Percentiles rank a stretch among this genome's conserved stretches.
phyloP scores from a whole-genome alignment of 2,329 filamentous ascomycete species.

The Septoria linicola region DNA sequence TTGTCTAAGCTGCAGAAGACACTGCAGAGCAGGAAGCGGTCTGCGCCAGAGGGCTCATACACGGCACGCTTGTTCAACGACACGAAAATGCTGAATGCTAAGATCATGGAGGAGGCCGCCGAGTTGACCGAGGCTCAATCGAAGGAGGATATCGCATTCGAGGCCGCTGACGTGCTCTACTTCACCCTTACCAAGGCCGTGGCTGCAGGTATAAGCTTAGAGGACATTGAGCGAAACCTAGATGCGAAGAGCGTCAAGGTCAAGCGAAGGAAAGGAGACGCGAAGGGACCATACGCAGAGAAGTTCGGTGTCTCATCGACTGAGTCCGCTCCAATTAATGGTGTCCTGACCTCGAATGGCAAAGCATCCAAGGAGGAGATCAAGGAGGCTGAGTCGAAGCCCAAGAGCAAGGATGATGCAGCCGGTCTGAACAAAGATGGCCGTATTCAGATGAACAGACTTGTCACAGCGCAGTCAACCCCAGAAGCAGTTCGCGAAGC shows the following conservation, averaged over 20 bases:
- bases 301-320: slow-evolving; percentile 65
- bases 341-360: slow-evolving; percentile 26
- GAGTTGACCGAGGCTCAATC: slow-evolving; percentile 86
- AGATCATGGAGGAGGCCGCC: slow-evolving; percentile 98
- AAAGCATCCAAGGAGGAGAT: slow-evolving; percentile 41
- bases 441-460: slow-evolving; percentile 79
- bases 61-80: slow-evolving; percentile 92
- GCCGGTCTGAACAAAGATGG: slow-evolving; percentile 49
- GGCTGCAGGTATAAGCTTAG: slow-evolving; percentile 76
- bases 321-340: slow-evolving; percentile 44
- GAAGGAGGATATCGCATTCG: slow-evolving; percentile 83
- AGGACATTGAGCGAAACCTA: slow-evolving; percentile 87
- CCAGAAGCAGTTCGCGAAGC: slow-evolving; percentile 67
- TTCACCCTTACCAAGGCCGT: slow-evolving; percentile 91
- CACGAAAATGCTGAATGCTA: slow-evolving; percentile 81
- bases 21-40: slow-evolving; percentile 73
- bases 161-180: slow-evolving; percentile 93
- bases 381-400: slow-evolving; percentile 54
- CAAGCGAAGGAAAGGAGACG: slow-evolving; percentile 87
- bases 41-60: slow-evolving; percentile 86
- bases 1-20: slow-evolving; percentile 85
- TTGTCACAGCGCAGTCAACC: slow-evolving; percentile 65
- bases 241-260: slow-evolving; percentile 95
- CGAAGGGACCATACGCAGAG: slow-evolving; percentile 87
- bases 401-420: slow-evolving; percentile 54